Evolutionary conservation across 176 grass and related monocot genomes (phyloP).

Genomic region (Aechmea fasciata): DNA sequence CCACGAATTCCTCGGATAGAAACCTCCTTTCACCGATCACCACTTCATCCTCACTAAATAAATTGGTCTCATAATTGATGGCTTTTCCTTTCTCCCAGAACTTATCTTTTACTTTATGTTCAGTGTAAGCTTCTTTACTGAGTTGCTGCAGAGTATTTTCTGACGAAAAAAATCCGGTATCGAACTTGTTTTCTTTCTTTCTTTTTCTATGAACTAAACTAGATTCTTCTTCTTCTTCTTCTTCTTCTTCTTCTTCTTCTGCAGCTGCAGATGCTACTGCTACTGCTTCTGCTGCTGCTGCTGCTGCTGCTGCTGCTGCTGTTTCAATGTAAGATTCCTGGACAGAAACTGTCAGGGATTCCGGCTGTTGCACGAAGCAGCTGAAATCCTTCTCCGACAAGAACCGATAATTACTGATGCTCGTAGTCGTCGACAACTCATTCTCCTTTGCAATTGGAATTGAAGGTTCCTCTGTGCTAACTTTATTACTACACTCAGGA

Average conservation of each 20-base stretch:
- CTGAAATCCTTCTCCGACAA: conserved; percentile 61
- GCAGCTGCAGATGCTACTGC: not conserved
- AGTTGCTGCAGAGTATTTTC: conserved; percentile 14
- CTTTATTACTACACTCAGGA: not conserved
- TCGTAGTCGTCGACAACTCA: conserved; percentile 10
- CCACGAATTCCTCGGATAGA: conserved; percentile 47
- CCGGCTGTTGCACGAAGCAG: conserved; percentile 55
- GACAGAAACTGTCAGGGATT: conserved; percentile 53
- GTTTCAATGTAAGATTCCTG: conserved; percentile 36
- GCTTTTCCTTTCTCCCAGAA: conserved; percentile 12
- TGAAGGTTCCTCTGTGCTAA: not conserved
- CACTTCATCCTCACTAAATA: conserved; percentile 10
- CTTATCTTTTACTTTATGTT: not conserved
- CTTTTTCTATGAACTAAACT: not conserved
- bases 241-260: conserved; percentile 1
- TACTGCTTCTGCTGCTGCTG: not conserved
- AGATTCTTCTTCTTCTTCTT: not conserved
- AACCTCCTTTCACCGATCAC: conserved; percentile 23
- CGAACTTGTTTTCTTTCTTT: not conserved
- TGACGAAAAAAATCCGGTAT: not conserved
- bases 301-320: conserved; percentile 1
- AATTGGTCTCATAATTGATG: conserved; percentile 7
- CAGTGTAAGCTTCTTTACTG: conserved; percentile 4
- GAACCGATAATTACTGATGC: conserved; percentile 48
- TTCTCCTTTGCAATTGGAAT: not conserved